Base-by-base conservation (phyloP, 129 eudicot species). In the Logfia minima region DNA sequence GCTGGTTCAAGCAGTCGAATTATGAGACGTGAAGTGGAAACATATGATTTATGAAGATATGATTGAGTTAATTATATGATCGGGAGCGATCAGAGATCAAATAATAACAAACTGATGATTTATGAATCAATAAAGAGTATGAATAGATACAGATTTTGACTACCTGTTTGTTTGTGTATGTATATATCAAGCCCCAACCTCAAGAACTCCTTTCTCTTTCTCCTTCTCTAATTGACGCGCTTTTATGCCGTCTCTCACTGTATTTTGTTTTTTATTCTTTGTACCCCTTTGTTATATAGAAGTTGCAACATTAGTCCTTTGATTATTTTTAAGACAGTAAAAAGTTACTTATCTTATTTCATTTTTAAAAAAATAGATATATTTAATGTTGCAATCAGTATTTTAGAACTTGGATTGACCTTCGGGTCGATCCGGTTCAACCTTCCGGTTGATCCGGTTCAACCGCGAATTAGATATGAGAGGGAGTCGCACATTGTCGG, bases 211-310 rank as follows among this genome's bases (percentile, higher is more conserved):
- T 41, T 9, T 41, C 48, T 41, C 48, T 41, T 41, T 41, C 68
- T 41, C 48, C 10, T 41, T 41, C 68, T 67, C 34, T 18, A 4
- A 18, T 72, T 80, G 75, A 80, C 80, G 84, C 84, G 84, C 84
- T 80, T 80, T 67, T 80, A 80, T 75, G 75, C 75, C 22, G 70
- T 66, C 60, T 75, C 21, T 75, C 21, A 56, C 65, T 70, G 48
- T 55, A 56, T 17, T 61, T 61, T 32, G 43, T 29, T 80, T 7
- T 7, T 34, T 31, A 35, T 65, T 29, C 10, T 10, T 22, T 4
- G 4, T 10, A 22, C 41, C 80, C 80, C 60, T 28, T 1, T 41
- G 4, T 34, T 58, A 35, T 81, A 6, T 6, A 10, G 0, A 59
- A 3, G 32, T 75, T 75, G 0, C 66, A 75, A 0, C 0, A 52